A percentile compares a stretch with the other conserved stretches of the same genome.
These are phyloP conservation scores for Dendrobium huoshanense DNA, from an alignment of 106 monocot species.

Conservation along the genomic window DNA sequence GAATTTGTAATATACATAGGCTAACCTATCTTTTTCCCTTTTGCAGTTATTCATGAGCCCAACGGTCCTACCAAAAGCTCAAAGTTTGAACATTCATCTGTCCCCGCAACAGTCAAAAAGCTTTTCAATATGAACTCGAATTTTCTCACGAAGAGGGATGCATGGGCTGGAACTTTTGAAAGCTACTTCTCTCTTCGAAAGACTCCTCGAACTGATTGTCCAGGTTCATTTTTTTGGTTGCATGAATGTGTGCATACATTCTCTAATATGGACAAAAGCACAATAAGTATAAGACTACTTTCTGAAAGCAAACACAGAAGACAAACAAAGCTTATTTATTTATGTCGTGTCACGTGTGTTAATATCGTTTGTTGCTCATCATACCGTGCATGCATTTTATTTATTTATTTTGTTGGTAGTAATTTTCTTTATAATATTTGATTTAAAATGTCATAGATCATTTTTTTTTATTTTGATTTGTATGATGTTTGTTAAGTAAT, in stretches of 20 bases:
- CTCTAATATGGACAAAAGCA: neutral
- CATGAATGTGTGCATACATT: neutral
- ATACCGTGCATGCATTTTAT: too few species aligned
- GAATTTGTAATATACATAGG: neutral
- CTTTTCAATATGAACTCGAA: conserved; percentile 72
- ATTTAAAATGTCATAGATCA: too few species aligned
- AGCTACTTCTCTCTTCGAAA: conserved; percentile 60
- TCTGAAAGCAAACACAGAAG: too few species aligned
- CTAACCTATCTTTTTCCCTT: conserved; percentile 4
- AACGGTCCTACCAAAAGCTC: conserved; percentile 67
- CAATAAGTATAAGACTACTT: too few species aligned
- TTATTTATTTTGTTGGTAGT: too few species aligned
- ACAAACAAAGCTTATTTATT: too few species aligned
- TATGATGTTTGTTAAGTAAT: too few species aligned
- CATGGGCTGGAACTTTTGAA: conserved; percentile 84
- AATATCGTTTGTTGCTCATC: too few species aligned
- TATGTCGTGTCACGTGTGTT: too few species aligned
- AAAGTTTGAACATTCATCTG: conserved; percentile 78
- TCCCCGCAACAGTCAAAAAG: conserved; percentile 60
- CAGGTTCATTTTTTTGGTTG: conserved; percentile 31
- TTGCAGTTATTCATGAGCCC: conserved; percentile 85
- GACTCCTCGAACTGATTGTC: conserved; percentile 84
- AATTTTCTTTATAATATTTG: too few species aligned
- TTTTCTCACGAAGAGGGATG: conserved; percentile 87
- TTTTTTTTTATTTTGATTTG: too few species aligned